Evolutionary conservation across 176 grass and related monocot species (phyloP).

Genomic region (Echinochloa phyllopogon): DNA sequence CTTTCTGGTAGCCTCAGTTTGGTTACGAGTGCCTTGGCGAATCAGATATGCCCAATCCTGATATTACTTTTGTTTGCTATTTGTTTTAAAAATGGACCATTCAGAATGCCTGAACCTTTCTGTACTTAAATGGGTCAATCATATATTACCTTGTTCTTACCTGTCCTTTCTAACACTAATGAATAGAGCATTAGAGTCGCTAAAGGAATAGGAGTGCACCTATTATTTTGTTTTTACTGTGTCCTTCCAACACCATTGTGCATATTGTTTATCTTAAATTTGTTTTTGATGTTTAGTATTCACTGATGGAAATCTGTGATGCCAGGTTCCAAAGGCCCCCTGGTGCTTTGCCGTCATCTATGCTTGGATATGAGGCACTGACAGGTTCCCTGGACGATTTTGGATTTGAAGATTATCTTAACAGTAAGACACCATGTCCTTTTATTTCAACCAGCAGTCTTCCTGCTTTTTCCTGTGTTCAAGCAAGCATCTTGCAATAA

Average conservation of each 20-base stretch:
- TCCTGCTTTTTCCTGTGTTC: slow-evolving; percentile 13
- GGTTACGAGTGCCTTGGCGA: background rate
- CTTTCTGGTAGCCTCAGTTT: background rate
- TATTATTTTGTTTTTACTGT: slow-evolving; percentile 3
- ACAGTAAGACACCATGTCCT: slow-evolving; percentile 54
- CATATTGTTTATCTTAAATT: background rate
- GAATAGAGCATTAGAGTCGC: no score
- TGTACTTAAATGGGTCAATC: slow-evolving; percentile 15
- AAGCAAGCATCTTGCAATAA: background rate
- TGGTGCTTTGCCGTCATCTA: slow-evolving; percentile 77
- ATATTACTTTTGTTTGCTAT: background rate
- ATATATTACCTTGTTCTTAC: background rate
- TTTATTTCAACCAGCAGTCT: background rate
- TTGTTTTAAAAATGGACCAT: background rate
- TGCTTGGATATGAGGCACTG: slow-evolving; percentile 88
- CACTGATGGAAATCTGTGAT: slow-evolving; percentile 10
- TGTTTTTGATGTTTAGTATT: background rate
- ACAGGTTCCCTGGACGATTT: slow-evolving; percentile 96
- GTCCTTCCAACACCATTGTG: background rate
- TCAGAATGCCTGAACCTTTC: background rate
- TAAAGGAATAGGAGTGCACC: background rate
- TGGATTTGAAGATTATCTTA: slow-evolving; percentile 97
- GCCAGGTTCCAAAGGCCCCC: slow-evolving; percentile 91
- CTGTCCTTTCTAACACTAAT: background rate
- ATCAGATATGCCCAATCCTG: background rate